Conservation (phyloP, 2,329 filamentous ascomycete genomes). For the Lachnellula arida region DNA sequence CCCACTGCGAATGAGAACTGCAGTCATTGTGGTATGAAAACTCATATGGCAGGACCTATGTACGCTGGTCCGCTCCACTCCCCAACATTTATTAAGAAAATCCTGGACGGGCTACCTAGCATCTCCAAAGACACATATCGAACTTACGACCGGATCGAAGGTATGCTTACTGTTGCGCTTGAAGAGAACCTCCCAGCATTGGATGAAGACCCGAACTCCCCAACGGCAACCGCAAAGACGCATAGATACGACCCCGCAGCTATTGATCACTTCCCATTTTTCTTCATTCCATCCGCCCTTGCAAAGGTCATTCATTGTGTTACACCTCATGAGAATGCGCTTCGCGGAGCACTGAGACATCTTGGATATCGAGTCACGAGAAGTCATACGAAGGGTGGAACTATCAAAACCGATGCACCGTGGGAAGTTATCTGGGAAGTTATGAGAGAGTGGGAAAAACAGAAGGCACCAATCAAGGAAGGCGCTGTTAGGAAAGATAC, state of each 20-base stretch:
- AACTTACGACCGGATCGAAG: slow-evolving; percentile 76
- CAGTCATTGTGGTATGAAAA: slow-evolving; percentile 79
- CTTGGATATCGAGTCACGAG: slow-evolving; percentile 79
- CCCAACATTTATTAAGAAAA: slow-evolving; percentile 70
- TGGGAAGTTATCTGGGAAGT: slow-evolving; percentile 90
- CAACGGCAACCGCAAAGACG: slow-evolving; percentile 38
- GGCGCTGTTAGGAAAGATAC: slow-evolving; percentile 64
- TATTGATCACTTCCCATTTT: slow-evolving; percentile 77
- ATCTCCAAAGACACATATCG: slow-evolving; percentile 68
- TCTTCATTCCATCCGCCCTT: slow-evolving; percentile 71
- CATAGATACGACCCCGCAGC: slow-evolving; percentile 51
- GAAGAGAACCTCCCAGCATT: slow-evolving; percentile 54
- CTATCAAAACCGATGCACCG: slow-evolving; percentile 88
- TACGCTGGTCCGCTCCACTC: slow-evolving; percentile 89
- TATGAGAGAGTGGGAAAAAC: slow-evolving; percentile 85
- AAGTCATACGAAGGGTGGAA: slow-evolving; percentile 84
- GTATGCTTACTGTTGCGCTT: slow-evolving; percentile 84
- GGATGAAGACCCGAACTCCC: slow-evolving; percentile 18
- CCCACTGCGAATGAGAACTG: slow-evolving; percentile 65
- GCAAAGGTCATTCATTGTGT: slow-evolving; percentile 73
- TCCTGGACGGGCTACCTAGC: slow-evolving; percentile 67
- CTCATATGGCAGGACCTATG: slow-evolving; percentile 90
- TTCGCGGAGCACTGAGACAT: slow-evolving; percentile 75
- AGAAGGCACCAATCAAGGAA: slow-evolving; percentile 73
- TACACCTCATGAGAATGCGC: slow-evolving; percentile 71